Conservation (phyloP, 2,329 filamentous ascomycete genomes). For the Aphanoascus verrucosus region DNA sequence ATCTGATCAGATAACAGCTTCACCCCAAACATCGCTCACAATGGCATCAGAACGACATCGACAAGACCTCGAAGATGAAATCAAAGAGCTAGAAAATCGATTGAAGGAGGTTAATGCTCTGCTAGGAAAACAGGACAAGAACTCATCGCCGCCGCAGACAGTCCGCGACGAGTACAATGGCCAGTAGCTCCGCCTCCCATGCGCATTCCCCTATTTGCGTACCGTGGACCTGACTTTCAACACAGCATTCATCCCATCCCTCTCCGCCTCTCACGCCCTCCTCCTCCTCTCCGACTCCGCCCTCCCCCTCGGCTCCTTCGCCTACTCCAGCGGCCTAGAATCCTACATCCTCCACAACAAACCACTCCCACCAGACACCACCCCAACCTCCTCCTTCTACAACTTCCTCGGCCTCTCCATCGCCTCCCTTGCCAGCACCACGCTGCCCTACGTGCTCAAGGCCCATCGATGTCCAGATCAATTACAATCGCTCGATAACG, state of each 20-base stretch:
- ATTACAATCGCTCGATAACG: constrained; percentile 48
- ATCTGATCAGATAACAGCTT: neutral
- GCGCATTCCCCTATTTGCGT: too few species aligned
- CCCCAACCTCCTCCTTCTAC: constrained; percentile 38
- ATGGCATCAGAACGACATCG: neutral
- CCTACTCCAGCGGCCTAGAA: constrained; percentile 54
- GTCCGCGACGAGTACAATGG: constrained; percentile 9
- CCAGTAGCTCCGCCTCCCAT: neutral
- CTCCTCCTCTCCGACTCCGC: constrained; percentile 54
- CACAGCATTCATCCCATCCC: neutral
- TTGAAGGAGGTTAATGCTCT: constrained; percentile 38
- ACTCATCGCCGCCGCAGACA: constrained; percentile 9
- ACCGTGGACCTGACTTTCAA: neutral
- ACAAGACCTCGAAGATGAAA: constrained; percentile 27
- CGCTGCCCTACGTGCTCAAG: constrained; percentile 49
- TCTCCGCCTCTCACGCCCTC: constrained; percentile 40
- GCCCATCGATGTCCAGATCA: constrained; percentile 42
- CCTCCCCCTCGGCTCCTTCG: constrained; percentile 54
- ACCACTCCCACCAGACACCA: constrained; percentile 24
- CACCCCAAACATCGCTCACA: neutral
- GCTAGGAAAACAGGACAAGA: constrained; percentile 22
- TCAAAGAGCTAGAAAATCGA: constrained; percentile 40
- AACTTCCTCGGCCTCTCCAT: constrained; percentile 49
- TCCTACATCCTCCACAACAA: constrained; percentile 52
- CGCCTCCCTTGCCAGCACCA: constrained; percentile 47